These are phyloP conservation scores for Starmerella stigmatis DNA, from an alignment of 805 yeast genomes.

Conservation along the genomic window DNA sequence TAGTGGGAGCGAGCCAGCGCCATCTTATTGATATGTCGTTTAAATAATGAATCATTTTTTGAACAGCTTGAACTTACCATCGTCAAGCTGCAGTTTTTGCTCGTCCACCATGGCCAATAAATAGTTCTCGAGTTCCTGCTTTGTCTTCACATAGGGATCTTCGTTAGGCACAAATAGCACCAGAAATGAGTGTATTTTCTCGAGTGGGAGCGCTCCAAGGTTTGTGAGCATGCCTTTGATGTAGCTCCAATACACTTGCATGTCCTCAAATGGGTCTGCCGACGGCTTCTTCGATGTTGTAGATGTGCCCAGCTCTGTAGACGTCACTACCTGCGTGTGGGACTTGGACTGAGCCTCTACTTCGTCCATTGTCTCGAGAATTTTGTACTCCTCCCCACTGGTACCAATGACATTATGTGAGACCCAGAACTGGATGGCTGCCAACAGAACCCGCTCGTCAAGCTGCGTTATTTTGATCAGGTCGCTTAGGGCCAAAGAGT, in stretches of 20 bases:
- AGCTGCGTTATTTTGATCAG: conserved; percentile 36
- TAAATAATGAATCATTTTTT: background rate
- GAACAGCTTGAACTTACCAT: conserved; percentile 31
- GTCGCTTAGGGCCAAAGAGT: conserved; percentile 29
- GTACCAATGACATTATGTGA: conserved; percentile 43
- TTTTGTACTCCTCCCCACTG: conserved; percentile 33
- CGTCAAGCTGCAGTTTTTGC: conserved; percentile 32
- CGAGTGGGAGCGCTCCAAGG: conserved; percentile 40
- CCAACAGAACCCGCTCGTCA: conserved; percentile 34
- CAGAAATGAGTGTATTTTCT: conserved; percentile 44
- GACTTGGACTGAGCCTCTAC: conserved; percentile 22
- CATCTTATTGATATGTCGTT: background rate
- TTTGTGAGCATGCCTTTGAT: conserved; percentile 49
- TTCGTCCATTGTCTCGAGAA: conserved; percentile 30
- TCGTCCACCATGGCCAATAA: conserved; percentile 38
- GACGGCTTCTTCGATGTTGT: background rate
- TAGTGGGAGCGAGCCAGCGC: background rate
- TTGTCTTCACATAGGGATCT: conserved; percentile 33
- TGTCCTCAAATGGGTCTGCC: conserved; percentile 26
- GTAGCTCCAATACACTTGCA: conserved; percentile 39
- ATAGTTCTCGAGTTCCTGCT: conserved; percentile 37
- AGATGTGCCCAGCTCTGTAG: conserved; percentile 22
- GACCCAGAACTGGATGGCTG: conserved; percentile 53
- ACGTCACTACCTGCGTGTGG: conserved; percentile 19
- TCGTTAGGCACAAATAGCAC: conserved; percentile 48